Percentiles rank a stretch among this genome's conserved stretches.
phyloP scores from a whole-genome alignment of 2,329 filamentous ascomycete genomes.

The Drechslerella dactyloides region DNA sequence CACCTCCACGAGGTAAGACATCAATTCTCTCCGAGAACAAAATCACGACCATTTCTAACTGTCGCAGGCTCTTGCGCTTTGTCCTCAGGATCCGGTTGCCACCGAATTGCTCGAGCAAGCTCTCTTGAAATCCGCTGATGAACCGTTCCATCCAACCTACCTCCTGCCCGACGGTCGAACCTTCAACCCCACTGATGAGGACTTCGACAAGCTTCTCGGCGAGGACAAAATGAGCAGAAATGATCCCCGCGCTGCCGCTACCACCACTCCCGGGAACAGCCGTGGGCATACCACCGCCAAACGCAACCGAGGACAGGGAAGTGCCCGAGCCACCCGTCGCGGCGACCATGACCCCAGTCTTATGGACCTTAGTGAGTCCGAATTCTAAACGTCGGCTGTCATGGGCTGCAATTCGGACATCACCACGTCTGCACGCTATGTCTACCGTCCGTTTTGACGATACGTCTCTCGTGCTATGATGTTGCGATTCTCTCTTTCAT shows the following conservation, averaged over 20 bases:
- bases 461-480: not conserved
- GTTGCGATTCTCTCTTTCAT: not conserved
- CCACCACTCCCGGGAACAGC: slow-evolving; percentile 1
- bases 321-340: slow-evolving; percentile 21
- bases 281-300: slow-evolving; percentile 21
- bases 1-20: slow-evolving; percentile 73
- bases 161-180: slow-evolving; percentile 9
- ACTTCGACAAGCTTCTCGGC: slow-evolving; percentile 30
- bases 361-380: slow-evolving; percentile 48
- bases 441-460: not conserved
- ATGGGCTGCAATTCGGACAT: slow-evolving; percentile 13
- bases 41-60: slow-evolving; percentile 4
- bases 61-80: slow-evolving; percentile 70
- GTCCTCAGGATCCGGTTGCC: slow-evolving; percentile 79
- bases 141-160: slow-evolving; percentile 59
- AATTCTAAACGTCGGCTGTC: slow-evolving; percentile 24
- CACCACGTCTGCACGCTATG: not conserved
- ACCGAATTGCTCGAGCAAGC: slow-evolving; percentile 78
- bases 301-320: slow-evolving; percentile 11
- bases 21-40: not conserved
- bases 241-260: not conserved
- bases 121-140: slow-evolving; percentile 61
- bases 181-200: slow-evolving; percentile 16
- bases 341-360: slow-evolving; percentile 28
- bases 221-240: slow-evolving; percentile 36